Base-by-base conservation (phyloP, 1,284 basidiomycete species). In the Inonotus obliquus region DNA sequence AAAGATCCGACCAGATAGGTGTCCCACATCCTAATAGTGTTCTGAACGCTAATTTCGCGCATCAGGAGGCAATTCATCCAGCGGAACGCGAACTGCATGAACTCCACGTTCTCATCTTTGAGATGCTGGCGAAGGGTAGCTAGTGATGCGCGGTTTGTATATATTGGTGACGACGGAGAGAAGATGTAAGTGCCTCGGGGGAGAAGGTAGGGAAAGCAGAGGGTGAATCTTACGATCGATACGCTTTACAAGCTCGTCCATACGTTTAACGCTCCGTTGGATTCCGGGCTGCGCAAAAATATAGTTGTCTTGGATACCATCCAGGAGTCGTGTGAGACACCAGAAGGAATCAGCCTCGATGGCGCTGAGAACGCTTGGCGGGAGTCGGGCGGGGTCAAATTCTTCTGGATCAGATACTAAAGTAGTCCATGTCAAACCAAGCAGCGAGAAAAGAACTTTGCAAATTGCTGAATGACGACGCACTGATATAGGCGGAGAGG, bases 51-150 rank as follows among this genome's bases (percentile, higher is more conserved):
- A 67, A 98, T 91, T 76, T 98, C 95, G 61, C 95, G 83, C 95
- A 98, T 97, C 63, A 98, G 80, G 57, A 98, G 76, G 71, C 96
- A 97, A 71, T 98, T 98, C 92, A 98, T 97, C 95, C 95, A 98
- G 54, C 96, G 81, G 76, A 98, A 98, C 44, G 96, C 94, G 67
- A 98, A 98, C 72, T 98, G 95, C 87, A 98, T 96, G 70, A 96
- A 98, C 76, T 98, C 94, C 67, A 98, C 94, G 68, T 91, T 92
- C 74, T 98, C 89, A 13, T 86, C 78, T 65, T 90, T 88, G 39
- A 98, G 81, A 74, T 98, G 95, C 1, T 84, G 76, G 3, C 87
- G 82, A 17, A 98, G 80, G 1, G 92, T 91, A 21, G 89, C 92
- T 94, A 64, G 41, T 32, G 4, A 32, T 32, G 44, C 5, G 54